Conservation (phyloP, 306 rosid species). For the Gleditsia sinensis region DNA sequence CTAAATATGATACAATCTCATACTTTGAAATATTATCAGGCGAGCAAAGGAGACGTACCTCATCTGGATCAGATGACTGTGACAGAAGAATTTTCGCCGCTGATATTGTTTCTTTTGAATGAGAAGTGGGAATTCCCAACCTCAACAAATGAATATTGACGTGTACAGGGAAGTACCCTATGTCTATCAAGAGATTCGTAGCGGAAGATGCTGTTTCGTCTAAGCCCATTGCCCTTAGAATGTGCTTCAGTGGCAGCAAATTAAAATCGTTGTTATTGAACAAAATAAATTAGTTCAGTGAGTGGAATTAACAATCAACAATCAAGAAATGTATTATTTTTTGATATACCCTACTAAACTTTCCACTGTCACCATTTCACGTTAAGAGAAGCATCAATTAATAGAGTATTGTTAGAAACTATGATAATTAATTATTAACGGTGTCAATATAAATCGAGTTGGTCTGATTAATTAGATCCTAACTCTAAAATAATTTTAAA, state of each 20-base stretch:
- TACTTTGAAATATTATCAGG: no score
- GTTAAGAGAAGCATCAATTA: no score
- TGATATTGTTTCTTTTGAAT: slow-evolving; percentile 57
- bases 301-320: not conserved
- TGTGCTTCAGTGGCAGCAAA: slow-evolving; percentile 51
- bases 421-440: no score
- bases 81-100: slow-evolving; percentile 69
- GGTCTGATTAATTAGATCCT: no score
- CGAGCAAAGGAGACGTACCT: slow-evolving; percentile 61
- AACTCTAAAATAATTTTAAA: no score
- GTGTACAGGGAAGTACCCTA: slow-evolving; percentile 85
- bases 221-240: slow-evolving; percentile 73
- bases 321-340: no score
- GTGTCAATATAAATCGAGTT: no score
- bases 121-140: slow-evolving; percentile 63
- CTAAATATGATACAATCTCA: no score
- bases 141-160: slow-evolving; percentile 83
- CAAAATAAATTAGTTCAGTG: slow-evolving; percentile 15
- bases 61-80: slow-evolving; percentile 66
- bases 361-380: no score
- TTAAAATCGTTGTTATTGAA: not conserved
- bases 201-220: slow-evolving; percentile 73
- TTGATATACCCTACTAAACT: no score
- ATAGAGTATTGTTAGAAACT: no score
- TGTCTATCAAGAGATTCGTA: slow-evolving; percentile 67